Conservation (phyloP, 208 protist genomes). For the Wallacemonas sp. region DNA sequence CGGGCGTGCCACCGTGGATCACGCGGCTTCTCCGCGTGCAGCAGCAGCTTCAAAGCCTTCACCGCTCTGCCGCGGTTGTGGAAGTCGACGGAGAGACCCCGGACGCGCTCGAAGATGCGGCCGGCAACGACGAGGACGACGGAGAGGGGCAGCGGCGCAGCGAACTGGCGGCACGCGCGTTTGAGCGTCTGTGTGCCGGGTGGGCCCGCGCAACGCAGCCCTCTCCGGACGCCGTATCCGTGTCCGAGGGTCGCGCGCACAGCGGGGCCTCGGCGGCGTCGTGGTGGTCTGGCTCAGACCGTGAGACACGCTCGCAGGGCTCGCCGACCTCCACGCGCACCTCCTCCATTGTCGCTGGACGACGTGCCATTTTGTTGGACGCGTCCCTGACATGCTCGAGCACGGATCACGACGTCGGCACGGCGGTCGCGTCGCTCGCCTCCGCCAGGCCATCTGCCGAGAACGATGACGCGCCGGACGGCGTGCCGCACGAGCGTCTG, state of each 20-base stretch:
- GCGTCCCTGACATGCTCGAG: background rate
- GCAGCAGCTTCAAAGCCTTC: constrained; percentile 3
- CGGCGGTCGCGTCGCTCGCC: background rate
- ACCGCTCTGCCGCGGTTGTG: background rate
- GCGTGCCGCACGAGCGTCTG: no score
- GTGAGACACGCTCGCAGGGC: background rate
- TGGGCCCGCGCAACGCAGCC: background rate
- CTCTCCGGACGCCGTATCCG: background rate
- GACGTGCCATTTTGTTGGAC: constrained; percentile 10
- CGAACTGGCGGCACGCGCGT: background rate
- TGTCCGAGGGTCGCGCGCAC: background rate
- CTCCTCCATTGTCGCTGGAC: constrained; percentile 3
- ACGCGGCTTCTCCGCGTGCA: constrained; percentile 5
- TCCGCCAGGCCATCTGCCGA: background rate
- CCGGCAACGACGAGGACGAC: background rate
- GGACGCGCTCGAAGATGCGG: background rate
- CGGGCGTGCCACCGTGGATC: constrained; percentile 2
- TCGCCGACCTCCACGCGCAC: background rate
- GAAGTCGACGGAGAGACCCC: background rate
- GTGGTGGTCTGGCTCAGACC: constrained; percentile 5
- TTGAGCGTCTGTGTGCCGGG: background rate
- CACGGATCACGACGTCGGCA: background rate
- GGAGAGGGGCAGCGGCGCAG: background rate
- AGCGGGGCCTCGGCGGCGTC: background rate
- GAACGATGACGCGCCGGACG: background rate